Evolutionary conservation across 805 yeast species (phyloP), one percentile per base, ranked within the genome.

Genomic region (Candida maris): DNA sequence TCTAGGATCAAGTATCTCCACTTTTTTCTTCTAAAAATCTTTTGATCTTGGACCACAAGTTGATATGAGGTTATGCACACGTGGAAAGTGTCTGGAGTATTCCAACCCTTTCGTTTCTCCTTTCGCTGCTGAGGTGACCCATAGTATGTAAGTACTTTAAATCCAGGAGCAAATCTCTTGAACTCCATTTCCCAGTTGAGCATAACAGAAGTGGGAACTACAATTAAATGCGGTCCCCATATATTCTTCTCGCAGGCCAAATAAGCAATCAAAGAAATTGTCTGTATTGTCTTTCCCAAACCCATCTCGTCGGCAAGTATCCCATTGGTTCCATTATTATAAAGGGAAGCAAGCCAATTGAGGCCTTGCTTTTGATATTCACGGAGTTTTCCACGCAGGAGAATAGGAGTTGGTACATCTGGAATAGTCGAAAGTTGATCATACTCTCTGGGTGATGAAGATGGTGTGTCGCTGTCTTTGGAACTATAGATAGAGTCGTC

Each of bases 181-280:
- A 93, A 89, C 56, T 93, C 99, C 97, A 94, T 91, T 59, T 93
- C 99, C 99, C 99, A 93, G 56, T 93, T 93, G 36, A 93, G 75
- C 80, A 93, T 80, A 6, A 93, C 99, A 12, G 96, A 86, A 0
- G 99, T 93, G 4, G 99, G 99, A 4, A 93, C 99, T 41, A 93
- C 81, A 62, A 93, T 89, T 37, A 93, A 67, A 66, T 93, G 99
- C 0, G 98, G 99, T 0, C 98, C 98, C 99, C 99, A 93, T 13
- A 82, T 76, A 41, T 85, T 84, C 53, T 89, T 89, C 51, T 83
- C 95, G 51, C 96, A 87, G 0, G 99, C 98, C 35, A 93, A 66
- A 57, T 89, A 89, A 0, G 94, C 71, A 14, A 93, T 63, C 27
- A 93, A 62, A 0, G 97, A 77, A 35, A 93, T 93, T 0, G 98